A percentile compares a stretch with the other conserved stretches of the same genome.
Conservation (phyloP, 768 basidiomycete species). For the Cantharellus cinnabarinus region DNA sequence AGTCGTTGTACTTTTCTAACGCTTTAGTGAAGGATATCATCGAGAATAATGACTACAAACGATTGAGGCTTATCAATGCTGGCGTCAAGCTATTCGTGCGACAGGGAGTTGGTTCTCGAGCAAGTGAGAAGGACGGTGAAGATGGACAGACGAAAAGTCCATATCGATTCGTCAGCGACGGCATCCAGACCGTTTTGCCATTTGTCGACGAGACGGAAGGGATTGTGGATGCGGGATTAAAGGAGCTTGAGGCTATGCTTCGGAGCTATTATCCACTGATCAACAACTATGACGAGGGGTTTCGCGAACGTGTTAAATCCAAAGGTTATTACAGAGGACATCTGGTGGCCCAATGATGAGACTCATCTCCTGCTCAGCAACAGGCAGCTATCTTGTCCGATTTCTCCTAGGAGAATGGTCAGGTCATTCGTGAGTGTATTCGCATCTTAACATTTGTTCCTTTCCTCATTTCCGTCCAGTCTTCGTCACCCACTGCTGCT, state of each 20-base stretch:
- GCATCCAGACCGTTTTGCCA: slow-evolving; percentile 65
- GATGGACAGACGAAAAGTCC: slow-evolving; percentile 13
- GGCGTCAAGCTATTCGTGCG: slow-evolving; percentile 86
- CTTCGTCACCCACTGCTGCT: slow-evolving; percentile 63
- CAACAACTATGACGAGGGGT: slow-evolving; percentile 38
- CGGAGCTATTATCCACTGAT: slow-evolving; percentile 64
- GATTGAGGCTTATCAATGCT: slow-evolving; percentile 73
- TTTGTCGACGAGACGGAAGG: slow-evolving; percentile 49
- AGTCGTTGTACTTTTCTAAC: slow-evolving; percentile 78
- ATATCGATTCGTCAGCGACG: slow-evolving; percentile 69
- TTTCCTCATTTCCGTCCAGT: slow-evolving; percentile 18
- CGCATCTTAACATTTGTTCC: not conserved
- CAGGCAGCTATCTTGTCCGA: slow-evolving; percentile 53
- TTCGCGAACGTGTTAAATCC: slow-evolving; percentile 31
- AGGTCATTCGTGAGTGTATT: slow-evolving; percentile 31
- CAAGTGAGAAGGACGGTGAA: slow-evolving; percentile 15
- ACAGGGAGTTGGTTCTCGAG: slow-evolving; percentile 23
- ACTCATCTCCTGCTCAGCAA: not conserved
- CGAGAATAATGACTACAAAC: slow-evolving; percentile 58
- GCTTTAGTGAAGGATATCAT: slow-evolving; percentile 67
- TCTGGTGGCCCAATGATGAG: not conserved
- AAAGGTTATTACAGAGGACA: slow-evolving; percentile 29
- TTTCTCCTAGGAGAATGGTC: slow-evolving; percentile 36
- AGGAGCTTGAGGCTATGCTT: slow-evolving; percentile 43
- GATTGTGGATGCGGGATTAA: slow-evolving; percentile 30